Evolutionary conservation across 1,284 basidiomycete species (phyloP), one percentile per base, ranked within the genome.

Genomic region (Malassezia sympodialis): DNA sequence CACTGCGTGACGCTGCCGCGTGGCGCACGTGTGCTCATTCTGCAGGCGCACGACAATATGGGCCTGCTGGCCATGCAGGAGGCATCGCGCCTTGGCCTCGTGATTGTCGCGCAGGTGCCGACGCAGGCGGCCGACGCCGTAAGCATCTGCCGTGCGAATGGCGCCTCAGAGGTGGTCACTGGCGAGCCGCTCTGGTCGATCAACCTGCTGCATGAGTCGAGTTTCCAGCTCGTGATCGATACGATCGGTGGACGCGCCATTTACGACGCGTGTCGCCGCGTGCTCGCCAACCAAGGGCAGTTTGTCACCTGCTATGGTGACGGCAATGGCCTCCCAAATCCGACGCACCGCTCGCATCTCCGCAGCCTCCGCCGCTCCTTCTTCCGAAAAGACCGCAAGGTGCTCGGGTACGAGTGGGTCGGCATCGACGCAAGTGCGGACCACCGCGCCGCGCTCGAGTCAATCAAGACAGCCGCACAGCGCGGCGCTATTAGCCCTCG

Each of bases 41-140:
- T 78, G 41, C 75, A 76, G 49, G 77, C 76, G 8, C 77, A 78
- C 62, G 68, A 75, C 49, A 76, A 75, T 8, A 66, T 77, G 24
- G 77, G 77, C 5, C 57, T 72, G 45, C 59, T 77, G 40, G 74
- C 75, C 34, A 69, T 77, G 53, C 77, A 78, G 51, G 73, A 76
- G 51, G 69, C 68, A 4, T 61, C 58, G 10, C 65, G 67, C 15
- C 61, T 77, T 26, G 76, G 76, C 17, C 62, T 78, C 19, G 72
- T 76, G 59, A 71, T 77, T 34, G 72, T 76, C 3, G 76, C 75
- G 0, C 77, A 78, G 47, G 74, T 74, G 43, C 76, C 77, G 2
- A 57, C 69, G 11, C 49, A 49, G 6, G 61, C 73, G 24, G 50
- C 66, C 7, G 76, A 77, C 34, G 76, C 69, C 14, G 69, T 75